These are phyloP conservation scores for Sporothrix variecibatus DNA, from an alignment of 2,329 filamentous ascomycete species.

Conservation along the genomic window DNA sequence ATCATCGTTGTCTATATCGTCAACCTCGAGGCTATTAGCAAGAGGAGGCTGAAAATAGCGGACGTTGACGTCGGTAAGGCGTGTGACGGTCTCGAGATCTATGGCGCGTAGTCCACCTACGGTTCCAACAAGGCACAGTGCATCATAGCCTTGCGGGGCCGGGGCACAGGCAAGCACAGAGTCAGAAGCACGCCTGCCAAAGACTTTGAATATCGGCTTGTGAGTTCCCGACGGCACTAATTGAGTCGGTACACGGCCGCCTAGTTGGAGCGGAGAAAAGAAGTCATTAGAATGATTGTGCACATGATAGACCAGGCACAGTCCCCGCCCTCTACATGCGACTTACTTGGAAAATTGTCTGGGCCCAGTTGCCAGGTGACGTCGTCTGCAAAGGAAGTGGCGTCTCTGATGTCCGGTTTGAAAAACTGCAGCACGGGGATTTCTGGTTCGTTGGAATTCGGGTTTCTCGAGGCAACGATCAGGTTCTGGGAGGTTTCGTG, in stretches of 20 bases:
- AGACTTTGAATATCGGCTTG: constrained; percentile 5
- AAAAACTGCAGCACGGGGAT: constrained; percentile 30
- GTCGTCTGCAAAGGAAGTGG: constrained; percentile 34
- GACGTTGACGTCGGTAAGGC: constrained; percentile 2
- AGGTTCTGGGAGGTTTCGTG: constrained; percentile 46
- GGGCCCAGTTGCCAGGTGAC: constrained; percentile 7
- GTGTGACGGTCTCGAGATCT: constrained; percentile 16
- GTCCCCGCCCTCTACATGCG: neutral
- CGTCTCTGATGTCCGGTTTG: constrained; percentile 21
- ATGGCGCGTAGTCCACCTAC: constrained; percentile 47
- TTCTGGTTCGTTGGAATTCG: neutral
- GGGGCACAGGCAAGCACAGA: constrained; percentile 46
- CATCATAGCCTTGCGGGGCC: constrained; percentile 43
- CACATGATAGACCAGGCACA: neutral
- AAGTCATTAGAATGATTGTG: neutral
- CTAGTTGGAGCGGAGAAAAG: neutral
- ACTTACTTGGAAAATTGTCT: constrained; percentile 5
- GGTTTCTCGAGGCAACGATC: constrained; percentile 42
- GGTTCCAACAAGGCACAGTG: constrained; percentile 52
- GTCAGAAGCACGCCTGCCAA: constrained; percentile 13
- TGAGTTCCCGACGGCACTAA: neutral
- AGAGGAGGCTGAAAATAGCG: neutral
- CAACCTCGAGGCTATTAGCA: too few species aligned
- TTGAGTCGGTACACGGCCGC: neutral
- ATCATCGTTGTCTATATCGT: too few species aligned